Conservation (phyloP, 345 rosid genomes). For the Corchorus olitorius region DNA sequence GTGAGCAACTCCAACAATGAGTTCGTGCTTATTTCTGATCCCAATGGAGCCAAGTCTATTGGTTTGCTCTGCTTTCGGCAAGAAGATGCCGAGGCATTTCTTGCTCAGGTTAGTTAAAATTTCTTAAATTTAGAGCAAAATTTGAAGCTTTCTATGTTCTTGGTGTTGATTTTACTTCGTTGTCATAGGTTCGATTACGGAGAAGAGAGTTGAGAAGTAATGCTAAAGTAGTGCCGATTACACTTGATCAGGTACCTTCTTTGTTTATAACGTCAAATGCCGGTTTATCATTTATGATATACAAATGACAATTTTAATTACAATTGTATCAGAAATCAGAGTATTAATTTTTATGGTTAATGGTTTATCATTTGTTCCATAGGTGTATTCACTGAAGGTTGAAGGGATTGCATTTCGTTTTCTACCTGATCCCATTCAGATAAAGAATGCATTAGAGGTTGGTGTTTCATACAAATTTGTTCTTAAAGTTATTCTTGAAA, state of each 20-base stretch:
- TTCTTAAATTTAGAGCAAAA: neutral
- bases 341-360: neutral
- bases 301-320: neutral
- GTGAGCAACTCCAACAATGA: conserved; percentile 91
- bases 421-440: conserved; percentile 90
- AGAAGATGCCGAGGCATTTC: conserved; percentile 94
- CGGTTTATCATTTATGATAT: neutral
- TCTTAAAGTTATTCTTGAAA: neutral
- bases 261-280: neutral
- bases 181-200: conserved; percentile 67
- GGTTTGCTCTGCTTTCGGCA: conserved; percentile 91
- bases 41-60: conserved; percentile 75
- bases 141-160: neutral
- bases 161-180: neutral
- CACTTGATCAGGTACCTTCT: conserved; percentile 76
- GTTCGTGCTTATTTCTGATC: conserved; percentile 94
- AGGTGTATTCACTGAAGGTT: conserved; percentile 88
- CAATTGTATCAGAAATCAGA: neutral
- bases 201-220: conserved; percentile 67
- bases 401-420: conserved; percentile 96
- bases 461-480: conserved; percentile 21
- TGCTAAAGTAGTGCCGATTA: conserved; percentile 87
- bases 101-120: conserved; percentile 62
- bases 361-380: neutral
- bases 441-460: conserved; percentile 93